Evolutionary conservation across 169 alveolate genomes (phyloP), one percentile per base, ranked within the genome.

Genomic region (Cryptosporidium ubiquitum): DNA sequence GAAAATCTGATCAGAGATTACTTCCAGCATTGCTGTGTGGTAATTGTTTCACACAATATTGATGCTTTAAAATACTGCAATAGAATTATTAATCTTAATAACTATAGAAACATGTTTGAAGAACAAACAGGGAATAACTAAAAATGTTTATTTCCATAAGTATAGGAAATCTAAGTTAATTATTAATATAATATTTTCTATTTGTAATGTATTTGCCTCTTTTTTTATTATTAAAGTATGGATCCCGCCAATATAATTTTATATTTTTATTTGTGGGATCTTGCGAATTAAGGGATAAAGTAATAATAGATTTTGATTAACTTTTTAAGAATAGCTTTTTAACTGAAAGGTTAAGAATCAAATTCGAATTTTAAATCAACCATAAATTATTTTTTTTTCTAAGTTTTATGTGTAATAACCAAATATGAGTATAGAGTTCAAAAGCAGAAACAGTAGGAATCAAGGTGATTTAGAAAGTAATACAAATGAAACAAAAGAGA

Each of bases 11-110:
- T 75, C 20, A 75, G 37, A 58, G 31, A 20, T 26, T 42, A 75
- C 68, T 75, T 75, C 44, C 66, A 44, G 31, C 74, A 75, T n/a
- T 57, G 70, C 29, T 37, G 39, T 7, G 86, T 75, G 18, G 37
- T 75, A 10, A 75, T 75, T 0, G 44, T 75, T 20, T 55, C 86
- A 39, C 86, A 75, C 26, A 37, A 44, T 42, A 7, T 23, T 16
- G 9, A 29, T 23, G 35, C 35, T 58, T 47, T 75, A 5, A 55
- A 75, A 39, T 20, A 33, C 18, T 75, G 86, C 68, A 58, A 35
- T n/a, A 7, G 86, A 7, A 75, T 75, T 37, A 55, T 55, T 55
- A 55, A 26, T 55, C 29, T 55, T 0, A 55, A 51, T 5, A 40
- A 18, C 55, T 47, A 47, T 47, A 47, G 16, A 47, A 14, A 18